These are phyloP conservation scores for Alternaria rosae DNA, from an alignment of 2,329 filamentous ascomycete species.

Conservation along the genomic window DNA sequence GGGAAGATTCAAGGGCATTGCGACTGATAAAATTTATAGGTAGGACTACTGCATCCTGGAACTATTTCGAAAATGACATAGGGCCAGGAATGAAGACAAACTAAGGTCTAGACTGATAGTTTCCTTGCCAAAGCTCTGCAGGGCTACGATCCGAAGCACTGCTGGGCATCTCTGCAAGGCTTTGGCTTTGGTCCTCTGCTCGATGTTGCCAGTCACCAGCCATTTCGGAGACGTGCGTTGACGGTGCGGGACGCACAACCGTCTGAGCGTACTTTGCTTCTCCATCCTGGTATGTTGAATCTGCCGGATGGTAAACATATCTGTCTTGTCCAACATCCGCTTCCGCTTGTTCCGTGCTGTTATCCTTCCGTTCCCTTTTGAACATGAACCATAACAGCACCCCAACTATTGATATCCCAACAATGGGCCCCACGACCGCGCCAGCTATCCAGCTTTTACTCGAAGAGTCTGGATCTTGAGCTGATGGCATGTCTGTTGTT, in stretches of 20 bases:
- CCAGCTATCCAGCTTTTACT: slow-evolving; percentile 23
- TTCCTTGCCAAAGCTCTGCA: slow-evolving; percentile 20
- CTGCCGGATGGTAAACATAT: neutral
- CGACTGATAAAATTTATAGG: too few species aligned
- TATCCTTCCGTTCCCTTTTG: slow-evolving; percentile 4
- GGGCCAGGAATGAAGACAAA: too few species aligned
- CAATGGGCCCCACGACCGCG: slow-evolving; percentile 18
- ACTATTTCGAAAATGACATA: too few species aligned
- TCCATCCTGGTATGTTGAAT: neutral
- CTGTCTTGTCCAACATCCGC: neutral
- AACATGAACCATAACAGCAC: slow-evolving; percentile 19
- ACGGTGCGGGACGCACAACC: slow-evolving; percentile 5
- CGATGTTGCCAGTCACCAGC: slow-evolving; percentile 6
- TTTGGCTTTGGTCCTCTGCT: slow-evolving; percentile 4
- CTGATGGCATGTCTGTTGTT: slow-evolving; percentile 4
- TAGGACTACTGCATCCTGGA: too few species aligned
- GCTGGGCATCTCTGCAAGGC: slow-evolving; percentile 11
- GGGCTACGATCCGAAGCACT: neutral
- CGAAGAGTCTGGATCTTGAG: slow-evolving; percentile 4
- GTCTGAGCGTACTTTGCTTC: neutral
- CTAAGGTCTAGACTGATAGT: neutral
- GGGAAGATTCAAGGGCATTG: too few species aligned
- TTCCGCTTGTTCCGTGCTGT: neutral
- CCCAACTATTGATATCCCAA: slow-evolving; percentile 20
- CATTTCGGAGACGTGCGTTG: slow-evolving; percentile 10